phyloP scores from a whole-genome alignment of 2,329 filamentous ascomycete species.

The Neofusicoccum sp. region DNA sequence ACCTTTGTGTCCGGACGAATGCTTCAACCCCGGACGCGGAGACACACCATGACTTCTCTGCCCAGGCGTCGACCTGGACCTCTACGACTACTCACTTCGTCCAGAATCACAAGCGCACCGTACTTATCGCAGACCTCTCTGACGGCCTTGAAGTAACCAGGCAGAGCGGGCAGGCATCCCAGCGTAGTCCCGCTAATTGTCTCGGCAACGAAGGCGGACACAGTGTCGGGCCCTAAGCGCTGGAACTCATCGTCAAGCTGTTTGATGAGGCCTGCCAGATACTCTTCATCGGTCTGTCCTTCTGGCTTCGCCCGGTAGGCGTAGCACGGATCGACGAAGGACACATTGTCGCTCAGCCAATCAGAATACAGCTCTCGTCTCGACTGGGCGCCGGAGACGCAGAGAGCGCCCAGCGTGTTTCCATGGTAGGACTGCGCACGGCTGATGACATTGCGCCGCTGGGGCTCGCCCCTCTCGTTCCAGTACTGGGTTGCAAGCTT shows the following conservation, averaged over 20 bases:
- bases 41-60: no score
- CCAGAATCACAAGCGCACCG: conserved; percentile 56
- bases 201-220: conserved; percentile 53
- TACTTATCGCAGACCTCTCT: conserved; percentile 55
- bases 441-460: conserved; percentile 45
- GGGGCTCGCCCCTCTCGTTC: conserved; percentile 32
- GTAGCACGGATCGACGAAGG: conserved; percentile 30
- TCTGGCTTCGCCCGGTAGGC: conserved; percentile 36
- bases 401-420: conserved; percentile 50
- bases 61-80: no score
- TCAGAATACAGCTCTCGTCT: conserved; percentile 35
- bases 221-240: conserved; percentile 45
- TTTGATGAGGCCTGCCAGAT: conserved; percentile 39
- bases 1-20: no score
- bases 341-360: conserved; percentile 30
- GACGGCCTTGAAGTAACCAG: conserved; percentile 57
- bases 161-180: conserved; percentile 52
- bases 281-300: conserved; percentile 42
- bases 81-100: conserved; percentile 30
- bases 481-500: conserved; percentile 53
- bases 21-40: no score
- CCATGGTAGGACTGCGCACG: conserved; percentile 51
- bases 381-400: conserved; percentile 37
- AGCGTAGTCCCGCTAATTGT: conserved; percentile 50
- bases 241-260: conserved; percentile 37